Conservation (phyloP, 2,329 filamentous ascomycete species). For the Paraphaeosphaeria sporulosa region DNA sequence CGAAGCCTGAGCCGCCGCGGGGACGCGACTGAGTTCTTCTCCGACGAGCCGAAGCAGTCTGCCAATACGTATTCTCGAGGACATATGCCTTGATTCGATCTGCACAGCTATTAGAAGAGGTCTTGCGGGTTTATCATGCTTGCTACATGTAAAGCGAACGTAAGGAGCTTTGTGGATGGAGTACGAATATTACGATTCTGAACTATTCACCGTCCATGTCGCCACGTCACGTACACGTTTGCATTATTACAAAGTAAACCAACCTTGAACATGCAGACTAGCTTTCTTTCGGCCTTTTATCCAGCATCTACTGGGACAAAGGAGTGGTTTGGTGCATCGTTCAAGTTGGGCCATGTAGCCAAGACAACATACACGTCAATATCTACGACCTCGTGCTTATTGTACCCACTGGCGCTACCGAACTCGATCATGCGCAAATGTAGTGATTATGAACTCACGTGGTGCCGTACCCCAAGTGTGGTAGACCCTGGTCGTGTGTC, state of each 20-base stretch:
- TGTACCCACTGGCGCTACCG: too few relatives aligned
- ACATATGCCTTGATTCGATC: not conserved
- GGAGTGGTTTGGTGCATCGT: too few relatives aligned
- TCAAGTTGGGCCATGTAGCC: too few relatives aligned
- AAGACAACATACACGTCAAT: too few relatives aligned
- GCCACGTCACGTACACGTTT: not conserved
- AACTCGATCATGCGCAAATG: not conserved
- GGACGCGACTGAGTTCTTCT: slow-evolving; percentile 10
- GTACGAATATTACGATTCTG: slow-evolving; percentile 9
- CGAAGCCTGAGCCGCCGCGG: slow-evolving; percentile 74
- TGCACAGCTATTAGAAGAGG: not conserved
- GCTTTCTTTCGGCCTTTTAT: too few relatives aligned
- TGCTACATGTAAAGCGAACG: not conserved
- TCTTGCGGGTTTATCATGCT: not conserved
- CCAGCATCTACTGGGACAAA: too few relatives aligned
- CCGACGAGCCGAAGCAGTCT: not conserved
- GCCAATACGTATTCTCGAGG: not conserved
- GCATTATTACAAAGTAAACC: too few relatives aligned
- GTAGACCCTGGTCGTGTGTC: not conserved
- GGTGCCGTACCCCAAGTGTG: not conserved
- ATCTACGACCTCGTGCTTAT: too few relatives aligned
- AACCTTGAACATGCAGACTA: too few relatives aligned
- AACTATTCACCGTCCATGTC: not conserved
- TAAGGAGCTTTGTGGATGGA: slow-evolving; percentile 3
- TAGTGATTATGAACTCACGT: not conserved